These are phyloP conservation scores for Ustilago lituana DNA, from an alignment of 1,284 basidiomycete genomes.

Conservation along the genomic window DNA sequence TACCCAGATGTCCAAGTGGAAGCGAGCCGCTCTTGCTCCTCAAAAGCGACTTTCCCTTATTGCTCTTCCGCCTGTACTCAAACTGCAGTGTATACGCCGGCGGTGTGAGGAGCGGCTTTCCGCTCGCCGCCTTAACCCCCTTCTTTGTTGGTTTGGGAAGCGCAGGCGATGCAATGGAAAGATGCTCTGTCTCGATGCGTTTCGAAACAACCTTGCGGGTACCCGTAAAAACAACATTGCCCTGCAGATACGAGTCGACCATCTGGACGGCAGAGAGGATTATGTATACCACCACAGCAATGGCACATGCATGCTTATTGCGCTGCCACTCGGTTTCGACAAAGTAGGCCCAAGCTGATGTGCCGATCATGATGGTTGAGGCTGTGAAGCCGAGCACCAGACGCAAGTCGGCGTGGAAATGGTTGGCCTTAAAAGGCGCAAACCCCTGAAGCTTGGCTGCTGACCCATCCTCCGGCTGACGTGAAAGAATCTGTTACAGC, in stretches of 20 bases:
- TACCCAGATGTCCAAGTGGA: slow-evolving; percentile 58
- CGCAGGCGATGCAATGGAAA: slow-evolving; percentile 50
- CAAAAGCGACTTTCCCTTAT: slow-evolving; percentile 43
- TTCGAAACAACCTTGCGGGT: slow-evolving; percentile 51
- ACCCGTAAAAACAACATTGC: slow-evolving; percentile 58
- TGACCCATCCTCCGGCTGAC: slow-evolving; percentile 28
- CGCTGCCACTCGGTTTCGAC: slow-evolving; percentile 62
- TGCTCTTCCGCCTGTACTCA: slow-evolving; percentile 50
- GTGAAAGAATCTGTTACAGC: slow-evolving; percentile 35
- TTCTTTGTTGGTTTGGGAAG: slow-evolving; percentile 43
- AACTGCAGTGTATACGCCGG: slow-evolving; percentile 58
- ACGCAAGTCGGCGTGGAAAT: slow-evolving; percentile 56
- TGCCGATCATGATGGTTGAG: slow-evolving; percentile 60
- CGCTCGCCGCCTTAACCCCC: slow-evolving; percentile 21
- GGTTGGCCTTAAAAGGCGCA: slow-evolving; percentile 56
- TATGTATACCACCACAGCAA: slow-evolving; percentile 54
- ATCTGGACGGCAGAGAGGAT: slow-evolving; percentile 41
- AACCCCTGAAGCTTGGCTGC: slow-evolving; percentile 21
- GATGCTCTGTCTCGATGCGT: slow-evolving; percentile 52
- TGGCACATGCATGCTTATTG: slow-evolving; percentile 49
- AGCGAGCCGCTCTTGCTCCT: slow-evolving; percentile 41
- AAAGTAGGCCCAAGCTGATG: slow-evolving; percentile 57
- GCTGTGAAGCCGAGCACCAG: slow-evolving; percentile 53
- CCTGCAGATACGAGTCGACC: slow-evolving; percentile 51
- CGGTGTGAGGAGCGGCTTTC: slow-evolving; percentile 49